Evolutionary conservation across 1,139 yeast genomes (phyloP), one percentile per base, ranked within the genome.

Genomic region (Pichia cactophila): DNA sequence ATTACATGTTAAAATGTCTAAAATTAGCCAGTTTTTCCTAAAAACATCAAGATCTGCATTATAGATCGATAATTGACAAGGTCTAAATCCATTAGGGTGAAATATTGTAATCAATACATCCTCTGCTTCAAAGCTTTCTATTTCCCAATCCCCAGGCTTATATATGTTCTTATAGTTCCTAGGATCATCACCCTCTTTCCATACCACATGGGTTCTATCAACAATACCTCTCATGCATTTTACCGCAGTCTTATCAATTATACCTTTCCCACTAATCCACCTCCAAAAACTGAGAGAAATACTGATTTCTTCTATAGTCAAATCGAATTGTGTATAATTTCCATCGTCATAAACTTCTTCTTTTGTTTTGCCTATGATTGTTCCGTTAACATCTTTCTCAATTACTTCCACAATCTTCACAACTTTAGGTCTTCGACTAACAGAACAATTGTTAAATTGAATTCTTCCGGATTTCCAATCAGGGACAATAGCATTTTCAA

Each of bases 401-500:
- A 92, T 92, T 58, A 87, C 85, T 33, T 72, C 72, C 57, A 83
- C 80, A 49, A 63, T 74, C 63, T 71, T 69, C 20, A 70, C 63
- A 37, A 70, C 68, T 54, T 75, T 73, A 0, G 98, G 98, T 50
- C 97, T 73, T 58, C 86, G 75, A 49, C 95, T 86, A 1, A 90
- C 92, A 64, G 84, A 84, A 49, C 95, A 95, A 58, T 89, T 87
- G 52, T 82, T 78, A 65, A 92, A 86, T 41, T 84, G 78, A 49
- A 92, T 87, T 56, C 80, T 83, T 1, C 97, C 95, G 57, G 86
- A 89, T 44, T 83, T 77, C 97, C 97, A 90, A 48, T 89, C 89
- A 0, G 97, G 97, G 4, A 89, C 95, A 52, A 90, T 86, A 2
- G 98, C 98, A 62, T 80, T 84, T 62, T 92, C 98, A 62, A 92